These are phyloP conservation scores for Ogataea parapolymorpha DNA, from an alignment of 805 yeast species.

Conservation along the genomic window DNA sequence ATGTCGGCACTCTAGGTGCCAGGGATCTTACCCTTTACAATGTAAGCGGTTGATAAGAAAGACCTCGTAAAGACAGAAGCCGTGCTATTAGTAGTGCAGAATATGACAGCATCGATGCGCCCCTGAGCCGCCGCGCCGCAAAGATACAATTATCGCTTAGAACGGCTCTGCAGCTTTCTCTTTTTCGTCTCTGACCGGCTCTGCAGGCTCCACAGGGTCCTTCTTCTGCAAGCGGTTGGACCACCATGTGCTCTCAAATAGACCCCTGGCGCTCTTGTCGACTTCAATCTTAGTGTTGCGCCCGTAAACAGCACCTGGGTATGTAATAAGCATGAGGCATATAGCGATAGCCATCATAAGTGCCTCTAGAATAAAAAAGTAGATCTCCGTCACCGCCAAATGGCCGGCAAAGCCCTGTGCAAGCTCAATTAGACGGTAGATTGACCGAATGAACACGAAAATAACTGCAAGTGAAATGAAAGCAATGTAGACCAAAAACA, in stretches of 20 bases:
- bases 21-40: background rate
- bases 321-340: slow-evolving; percentile 45
- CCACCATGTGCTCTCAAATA: slow-evolving; percentile 6
- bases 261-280: slow-evolving; percentile 7
- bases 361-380: slow-evolving; percentile 55
- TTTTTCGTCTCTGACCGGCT: background rate
- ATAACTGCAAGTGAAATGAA: slow-evolving; percentile 42
- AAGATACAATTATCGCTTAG: background rate
- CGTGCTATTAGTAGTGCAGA: background rate
- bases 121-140: slow-evolving; percentile 1
- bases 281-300: slow-evolving; percentile 13
- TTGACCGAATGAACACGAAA: slow-evolving; percentile 58
- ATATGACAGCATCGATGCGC: too few relatives aligned
- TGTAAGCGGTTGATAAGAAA: background rate
- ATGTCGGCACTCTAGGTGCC: too few relatives aligned
- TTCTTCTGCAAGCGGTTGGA: background rate
- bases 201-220: background rate
- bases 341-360: slow-evolving; percentile 51
- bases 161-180: background rate
- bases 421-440: slow-evolving; percentile 67
- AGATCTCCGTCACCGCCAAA: slow-evolving; percentile 55
- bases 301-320: slow-evolving; percentile 58
- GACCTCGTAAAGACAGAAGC: background rate
- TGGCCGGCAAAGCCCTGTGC: slow-evolving; percentile 67
- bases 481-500: slow-evolving; percentile 42